These are phyloP conservation scores for Pseudocercospora crystallina DNA, from an alignment of 2,329 filamentous ascomycete species.

Conservation along the genomic window DNA sequence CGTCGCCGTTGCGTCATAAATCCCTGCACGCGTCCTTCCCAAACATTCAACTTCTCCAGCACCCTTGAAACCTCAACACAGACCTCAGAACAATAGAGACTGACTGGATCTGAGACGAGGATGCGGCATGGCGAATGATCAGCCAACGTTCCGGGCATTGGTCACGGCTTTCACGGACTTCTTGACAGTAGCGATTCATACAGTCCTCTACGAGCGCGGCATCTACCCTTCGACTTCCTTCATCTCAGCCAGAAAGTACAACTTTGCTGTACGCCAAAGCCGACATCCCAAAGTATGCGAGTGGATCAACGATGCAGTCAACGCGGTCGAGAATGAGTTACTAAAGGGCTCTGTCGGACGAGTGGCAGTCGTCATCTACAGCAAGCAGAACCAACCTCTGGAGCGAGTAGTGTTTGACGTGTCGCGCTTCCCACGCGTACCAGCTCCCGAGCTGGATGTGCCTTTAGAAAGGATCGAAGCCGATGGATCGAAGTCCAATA, in stretches of 20 bases:
- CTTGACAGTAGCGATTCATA: conserved; percentile 79
- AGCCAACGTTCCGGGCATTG: conserved; percentile 53
- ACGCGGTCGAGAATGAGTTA: conserved; percentile 69
- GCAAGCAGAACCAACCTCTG: conserved; percentile 52
- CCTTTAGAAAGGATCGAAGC: conserved; percentile 46
- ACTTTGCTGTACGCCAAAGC: conserved; percentile 79
- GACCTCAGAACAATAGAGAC: background rate
- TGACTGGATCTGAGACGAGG: background rate
- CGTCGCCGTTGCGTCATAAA: no score
- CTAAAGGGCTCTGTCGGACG: conserved; percentile 57
- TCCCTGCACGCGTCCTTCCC: background rate
- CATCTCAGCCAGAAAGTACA: conserved; percentile 75
- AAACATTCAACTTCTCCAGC: conserved; percentile 1
- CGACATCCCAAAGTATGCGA: conserved; percentile 81
- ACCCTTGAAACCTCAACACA: background rate
- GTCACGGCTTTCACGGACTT: conserved; percentile 74
- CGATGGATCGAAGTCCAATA: conserved; percentile 23
- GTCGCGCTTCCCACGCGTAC: conserved; percentile 55
- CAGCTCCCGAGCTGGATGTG: conserved; percentile 48
- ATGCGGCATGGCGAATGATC: conserved; percentile 22
- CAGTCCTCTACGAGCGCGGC: conserved; percentile 76
- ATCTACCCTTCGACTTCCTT: conserved; percentile 80
- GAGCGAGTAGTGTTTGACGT: conserved; percentile 63
- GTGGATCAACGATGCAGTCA: conserved; percentile 80
- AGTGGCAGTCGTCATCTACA: conserved; percentile 59